A percentile compares a stretch with the other conserved stretches of the same genome.
Conservation (phyloP, 805 yeast species). For the Candida peoriensis region DNA sequence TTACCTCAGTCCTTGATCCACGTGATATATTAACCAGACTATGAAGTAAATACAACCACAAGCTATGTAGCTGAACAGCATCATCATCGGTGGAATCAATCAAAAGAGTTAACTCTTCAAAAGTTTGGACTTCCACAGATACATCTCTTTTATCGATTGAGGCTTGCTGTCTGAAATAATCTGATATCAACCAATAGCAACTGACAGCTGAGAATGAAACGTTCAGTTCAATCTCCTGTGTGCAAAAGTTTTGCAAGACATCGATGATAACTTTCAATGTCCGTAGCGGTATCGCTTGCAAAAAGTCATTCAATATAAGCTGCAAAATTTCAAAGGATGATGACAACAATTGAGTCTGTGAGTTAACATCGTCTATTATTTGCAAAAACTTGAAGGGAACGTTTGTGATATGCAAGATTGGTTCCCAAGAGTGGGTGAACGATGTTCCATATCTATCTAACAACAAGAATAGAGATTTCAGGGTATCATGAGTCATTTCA, state of each 20-base stretch:
- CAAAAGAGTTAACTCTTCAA: conserved; percentile 23
- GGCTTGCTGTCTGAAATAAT: conserved; percentile 42
- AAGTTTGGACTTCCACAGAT: conserved; percentile 10
- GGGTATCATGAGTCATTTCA: conserved; percentile 56
- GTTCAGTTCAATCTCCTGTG: conserved; percentile 70
- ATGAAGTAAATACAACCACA: conserved; percentile 63
- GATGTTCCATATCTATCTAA: conserved; percentile 72
- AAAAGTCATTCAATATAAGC: conserved; percentile 79
- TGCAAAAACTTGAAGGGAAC: conserved; percentile 49
- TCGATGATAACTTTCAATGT: conserved; percentile 64
- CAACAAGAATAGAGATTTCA: conserved; percentile 64
- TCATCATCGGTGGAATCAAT: conserved; percentile 20
- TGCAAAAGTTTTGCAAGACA: conserved; percentile 64
- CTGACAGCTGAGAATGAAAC: conserved; percentile 89
- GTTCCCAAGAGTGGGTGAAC: conserved; percentile 64
- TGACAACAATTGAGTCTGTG: conserved; percentile 38
- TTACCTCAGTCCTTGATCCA: conserved; percentile 71
- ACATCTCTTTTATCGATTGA: conserved; percentile 8
- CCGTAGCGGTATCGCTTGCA: conserved; percentile 63
- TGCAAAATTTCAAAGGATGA: conserved; percentile 80
- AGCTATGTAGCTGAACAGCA: conserved; percentile 29
- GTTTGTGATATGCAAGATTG: conserved; percentile 54
- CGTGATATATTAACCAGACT: conserved; percentile 57
- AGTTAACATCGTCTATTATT: conserved; percentile 18
- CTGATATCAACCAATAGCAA: conserved; percentile 89